Base-by-base conservation (phyloP, 75 land plant genomes). In the Selaginella tamariscina region DNA sequence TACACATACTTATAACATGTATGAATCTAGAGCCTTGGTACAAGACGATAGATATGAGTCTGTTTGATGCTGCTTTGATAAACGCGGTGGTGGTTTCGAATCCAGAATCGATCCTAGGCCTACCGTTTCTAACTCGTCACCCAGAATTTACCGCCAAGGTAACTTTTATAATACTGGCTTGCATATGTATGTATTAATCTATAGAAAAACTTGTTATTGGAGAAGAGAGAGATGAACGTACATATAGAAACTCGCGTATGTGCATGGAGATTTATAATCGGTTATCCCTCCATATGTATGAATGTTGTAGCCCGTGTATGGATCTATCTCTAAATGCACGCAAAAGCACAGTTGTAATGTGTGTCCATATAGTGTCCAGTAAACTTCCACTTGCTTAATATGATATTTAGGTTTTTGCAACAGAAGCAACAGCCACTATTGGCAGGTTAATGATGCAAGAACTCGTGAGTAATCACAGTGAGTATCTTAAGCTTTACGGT, bases 381-480 rank as follows among this genome's bases (percentile, higher is more conserved):
- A n/a, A n/a, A n/a, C n/a, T n/a, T n/a, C n/a, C n/a, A n/a, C n/a
- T n/a, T n/a, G n/a, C n/a, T n/a, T n/a, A n/a, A n/a, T n/a, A n/a
- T n/a, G n/a, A n/a, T n/a, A n/a, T n/a, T n/a, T n/a, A 93, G 98
- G 73, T 93, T 28, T 93, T 88, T 85, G 86, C 80, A 0, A 86
- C 98, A 27, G 86, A 87, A 55, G 85, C 76, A 15, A 72, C 90
- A n/a, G 76, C 80, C 1, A 86, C 77, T 55, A 5, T 93, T 39
- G 95, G 98, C 31, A 72, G 78, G 69, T 75, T 86, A 39, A 82
- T 93, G 91, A 86, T 93, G 88, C 83, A 86, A 72, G 98, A 93
- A 31, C 81, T 93, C 33, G 74, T 93, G 27, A 32, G 76, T 2
- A 81, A 84, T 85, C 88, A 93, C 69, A 70, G 26, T 32, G 98